phyloP scores from a whole-genome alignment of 176 grass and related monocot species.

The Carex kokanica region DNA sequence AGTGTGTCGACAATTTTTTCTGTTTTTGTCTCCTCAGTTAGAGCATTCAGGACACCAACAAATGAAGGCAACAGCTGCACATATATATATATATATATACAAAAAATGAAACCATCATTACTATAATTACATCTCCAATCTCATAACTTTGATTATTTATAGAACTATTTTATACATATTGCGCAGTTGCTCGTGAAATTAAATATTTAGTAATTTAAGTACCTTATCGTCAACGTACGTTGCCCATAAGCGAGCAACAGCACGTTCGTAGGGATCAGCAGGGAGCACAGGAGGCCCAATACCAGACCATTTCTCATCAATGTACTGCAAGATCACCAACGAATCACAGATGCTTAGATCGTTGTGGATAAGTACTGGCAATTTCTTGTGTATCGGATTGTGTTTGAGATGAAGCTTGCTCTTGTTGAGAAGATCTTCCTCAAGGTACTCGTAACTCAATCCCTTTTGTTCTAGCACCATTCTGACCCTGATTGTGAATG shows the following conservation, averaged over 20 bases:
- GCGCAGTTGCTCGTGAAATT: no score
- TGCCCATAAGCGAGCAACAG: constrained; percentile 42
- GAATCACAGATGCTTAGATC: constrained; percentile 26
- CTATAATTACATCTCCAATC: not conserved
- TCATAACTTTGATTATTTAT: not conserved
- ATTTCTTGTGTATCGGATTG: constrained; percentile 10
- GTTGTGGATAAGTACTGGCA: constrained; percentile 2
- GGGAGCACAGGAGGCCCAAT: not conserved
- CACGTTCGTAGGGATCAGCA: constrained; percentile 23
- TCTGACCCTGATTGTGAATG: not conserved
- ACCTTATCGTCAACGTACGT: constrained; percentile 50
- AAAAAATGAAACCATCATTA: no score
- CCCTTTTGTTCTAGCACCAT: constrained; percentile 25
- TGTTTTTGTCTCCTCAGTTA: constrained; percentile 18
- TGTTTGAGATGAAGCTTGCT: constrained; percentile 16
- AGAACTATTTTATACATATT: not conserved
- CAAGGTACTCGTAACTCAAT: constrained; percentile 3
- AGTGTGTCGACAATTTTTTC: not conserved
- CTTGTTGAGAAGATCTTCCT: constrained; percentile 1
- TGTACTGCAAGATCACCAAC: constrained; percentile 24
- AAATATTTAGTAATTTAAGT: not conserved
- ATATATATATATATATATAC: no score
- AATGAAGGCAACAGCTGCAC: not conserved
- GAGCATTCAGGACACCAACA: not conserved
- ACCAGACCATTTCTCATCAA: constrained; percentile 20